These are phyloP conservation scores for Crucibulum laeve DNA, from an alignment of 768 basidiomycete species.

Conservation along the genomic window DNA sequence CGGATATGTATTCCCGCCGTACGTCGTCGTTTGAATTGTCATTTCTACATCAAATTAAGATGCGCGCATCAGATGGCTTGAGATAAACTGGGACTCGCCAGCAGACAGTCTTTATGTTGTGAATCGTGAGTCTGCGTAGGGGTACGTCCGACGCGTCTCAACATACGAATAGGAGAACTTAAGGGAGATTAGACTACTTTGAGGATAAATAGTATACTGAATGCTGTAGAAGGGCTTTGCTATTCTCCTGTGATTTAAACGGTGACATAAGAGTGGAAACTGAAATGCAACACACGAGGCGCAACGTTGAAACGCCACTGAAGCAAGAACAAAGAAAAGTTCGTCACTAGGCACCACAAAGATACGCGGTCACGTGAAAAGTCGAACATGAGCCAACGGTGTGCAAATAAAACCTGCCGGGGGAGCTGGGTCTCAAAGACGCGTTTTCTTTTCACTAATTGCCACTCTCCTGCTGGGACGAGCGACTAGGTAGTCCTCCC, in stretches of 20 bases:
- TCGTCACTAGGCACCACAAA: conserved; percentile 23
- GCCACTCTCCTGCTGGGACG: not conserved
- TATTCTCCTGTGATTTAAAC: too few species aligned
- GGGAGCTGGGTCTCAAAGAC: conserved; percentile 23
- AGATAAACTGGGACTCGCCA: conserved; percentile 26
- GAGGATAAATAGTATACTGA: too few species aligned
- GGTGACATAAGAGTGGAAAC: conserved; percentile 1
- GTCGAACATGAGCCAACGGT: conserved; percentile 51
- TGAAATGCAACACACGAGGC: not conserved
- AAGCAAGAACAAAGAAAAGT: not conserved
- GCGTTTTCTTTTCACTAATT: conserved; percentile 11
- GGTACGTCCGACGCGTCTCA: too few species aligned
- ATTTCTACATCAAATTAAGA: conserved; percentile 6
- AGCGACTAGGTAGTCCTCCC: conserved; percentile 7
- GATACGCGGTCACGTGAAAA: conserved; percentile 43
- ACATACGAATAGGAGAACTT: too few species aligned
- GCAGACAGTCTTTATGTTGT: conserved; percentile 15
- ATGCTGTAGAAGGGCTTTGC: too few species aligned
- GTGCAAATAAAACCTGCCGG: conserved; percentile 28
- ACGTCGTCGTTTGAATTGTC: conserved; percentile 22
- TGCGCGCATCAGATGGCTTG: conserved; percentile 26
- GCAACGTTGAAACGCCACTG: not conserved
- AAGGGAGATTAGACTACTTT: too few species aligned
- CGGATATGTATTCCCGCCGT: conserved; percentile 56
- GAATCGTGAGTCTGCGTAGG: too few species aligned